phyloP scores from a whole-genome alignment of 495 filamentous ascomycete genomes.

The Letharia columbiana region DNA sequence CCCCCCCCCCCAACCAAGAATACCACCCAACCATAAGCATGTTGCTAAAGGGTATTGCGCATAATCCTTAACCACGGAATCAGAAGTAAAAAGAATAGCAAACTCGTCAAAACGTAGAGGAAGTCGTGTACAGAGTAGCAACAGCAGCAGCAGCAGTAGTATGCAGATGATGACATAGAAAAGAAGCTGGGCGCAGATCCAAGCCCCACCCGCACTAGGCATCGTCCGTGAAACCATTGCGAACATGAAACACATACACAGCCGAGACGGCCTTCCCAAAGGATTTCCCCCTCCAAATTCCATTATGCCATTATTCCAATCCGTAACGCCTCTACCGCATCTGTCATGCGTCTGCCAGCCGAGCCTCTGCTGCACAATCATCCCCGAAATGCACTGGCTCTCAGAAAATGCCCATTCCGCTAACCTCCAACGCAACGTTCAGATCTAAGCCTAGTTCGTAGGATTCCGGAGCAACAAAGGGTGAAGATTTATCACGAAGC shows the following conservation, averaged over 20 bases:
- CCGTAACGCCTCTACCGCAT: constrained; percentile 14
- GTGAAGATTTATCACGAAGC: constrained; percentile 1
- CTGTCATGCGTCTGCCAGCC: background rate
- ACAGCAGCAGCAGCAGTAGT: background rate
- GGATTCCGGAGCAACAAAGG: background rate
- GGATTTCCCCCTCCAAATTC: background rate
- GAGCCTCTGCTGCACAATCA: background rate
- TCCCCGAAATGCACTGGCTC: background rate
- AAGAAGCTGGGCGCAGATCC: constrained; percentile 11
- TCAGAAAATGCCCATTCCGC: background rate
- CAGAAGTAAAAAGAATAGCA: background rate
- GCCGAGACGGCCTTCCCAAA: constrained; percentile 11
- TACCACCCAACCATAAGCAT: background rate
- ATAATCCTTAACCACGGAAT: background rate
- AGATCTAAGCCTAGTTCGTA: constrained; percentile 7
- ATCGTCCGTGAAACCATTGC: constrained; percentile 19
- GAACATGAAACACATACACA: constrained; percentile 24
- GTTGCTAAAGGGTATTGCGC: background rate
- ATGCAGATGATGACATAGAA: constrained; percentile 20
- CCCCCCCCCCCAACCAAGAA: constrained; percentile 3
- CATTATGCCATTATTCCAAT: background rate
- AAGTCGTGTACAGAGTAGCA: background rate
- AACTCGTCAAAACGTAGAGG: background rate
- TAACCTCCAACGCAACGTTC: background rate
- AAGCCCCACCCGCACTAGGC: constrained; percentile 19